These are phyloP conservation scores for Sanghuangporus weigelae DNA, from an alignment of 1,284 basidiomycete genomes.

Conservation along the genomic window DNA sequence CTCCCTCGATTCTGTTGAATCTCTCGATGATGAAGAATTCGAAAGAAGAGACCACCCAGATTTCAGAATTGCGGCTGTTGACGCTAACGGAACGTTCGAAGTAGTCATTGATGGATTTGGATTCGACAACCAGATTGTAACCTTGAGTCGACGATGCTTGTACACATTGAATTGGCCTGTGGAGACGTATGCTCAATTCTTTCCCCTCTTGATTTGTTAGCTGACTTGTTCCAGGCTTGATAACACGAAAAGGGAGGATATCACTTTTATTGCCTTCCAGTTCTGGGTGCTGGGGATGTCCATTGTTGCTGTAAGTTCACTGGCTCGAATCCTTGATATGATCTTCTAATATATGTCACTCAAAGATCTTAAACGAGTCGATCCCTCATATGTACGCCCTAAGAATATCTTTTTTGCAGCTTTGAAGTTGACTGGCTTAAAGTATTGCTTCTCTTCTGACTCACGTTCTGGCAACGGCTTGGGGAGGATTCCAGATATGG, in stretches of 20 bases:
- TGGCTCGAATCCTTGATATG: not conserved
- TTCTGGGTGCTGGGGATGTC: constrained; percentile 80
- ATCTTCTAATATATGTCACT: not conserved
- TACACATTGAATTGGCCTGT: constrained; percentile 62
- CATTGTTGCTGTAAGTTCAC: constrained; percentile 47
- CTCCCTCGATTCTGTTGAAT: not conserved
- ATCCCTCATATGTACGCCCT: constrained; percentile 63
- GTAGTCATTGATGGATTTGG: constrained; percentile 43
- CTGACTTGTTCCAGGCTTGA: constrained; percentile 40
- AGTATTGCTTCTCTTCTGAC: constrained; percentile 63
- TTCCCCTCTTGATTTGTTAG: not conserved
- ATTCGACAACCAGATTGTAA: constrained; percentile 29
- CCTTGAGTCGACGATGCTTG: constrained; percentile 44
- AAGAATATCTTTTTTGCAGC: constrained; percentile 2
- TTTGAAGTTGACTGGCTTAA: not conserved
- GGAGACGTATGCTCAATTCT: constrained; percentile 40
- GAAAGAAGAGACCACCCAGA: constrained; percentile 11
- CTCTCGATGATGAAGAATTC: not conserved
- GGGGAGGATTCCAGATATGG: constrained; percentile 62
- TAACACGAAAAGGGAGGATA: constrained; percentile 72
- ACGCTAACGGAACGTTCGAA: constrained; percentile 31
- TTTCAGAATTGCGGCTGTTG: constrained; percentile 23
- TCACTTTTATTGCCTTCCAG: constrained; percentile 73
- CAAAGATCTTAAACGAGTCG: constrained; percentile 64
- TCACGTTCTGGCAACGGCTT: constrained; percentile 63